Percentiles rank a stretch among this genome's conserved stretches.
phyloP scores from a whole-genome alignment of 1,284 basidiomycete genomes.

The Golubevia pallescens region DNA sequence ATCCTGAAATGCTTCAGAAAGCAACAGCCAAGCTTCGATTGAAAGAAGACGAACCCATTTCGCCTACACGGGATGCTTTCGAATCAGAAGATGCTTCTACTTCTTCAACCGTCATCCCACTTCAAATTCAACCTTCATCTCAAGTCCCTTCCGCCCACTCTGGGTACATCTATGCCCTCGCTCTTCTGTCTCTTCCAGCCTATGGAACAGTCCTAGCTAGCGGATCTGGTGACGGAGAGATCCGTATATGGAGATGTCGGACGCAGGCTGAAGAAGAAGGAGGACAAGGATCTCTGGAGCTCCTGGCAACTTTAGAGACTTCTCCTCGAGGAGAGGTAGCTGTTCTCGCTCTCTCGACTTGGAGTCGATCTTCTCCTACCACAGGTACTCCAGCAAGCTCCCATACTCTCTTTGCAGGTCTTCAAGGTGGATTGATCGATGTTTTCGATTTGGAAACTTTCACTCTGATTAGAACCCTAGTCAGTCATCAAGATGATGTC shows the following conservation, averaged over 20 bases:
- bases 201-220: slow-evolving; percentile 29
- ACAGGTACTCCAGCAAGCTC: neutral
- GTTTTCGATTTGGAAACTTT: slow-evolving; percentile 56
- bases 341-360: slow-evolving; percentile 43
- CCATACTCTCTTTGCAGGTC: slow-evolving; percentile 43
- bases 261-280: neutral
- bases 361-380: slow-evolving; percentile 15
- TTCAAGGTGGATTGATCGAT: slow-evolving; percentile 48
- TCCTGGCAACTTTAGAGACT: slow-evolving; percentile 30
- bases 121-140: slow-evolving; percentile 24
- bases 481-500: slow-evolving; percentile 47
- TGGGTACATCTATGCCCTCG: slow-evolving; percentile 51
- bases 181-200: slow-evolving; percentile 16
- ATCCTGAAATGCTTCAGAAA: neutral
- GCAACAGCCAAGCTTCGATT: slow-evolving; percentile 1
- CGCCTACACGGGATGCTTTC: slow-evolving; percentile 7
- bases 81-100: slow-evolving; percentile 12
- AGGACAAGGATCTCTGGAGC: slow-evolving; percentile 9
- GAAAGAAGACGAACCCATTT: too few species aligned
- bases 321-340: slow-evolving; percentile 38
- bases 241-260: slow-evolving; percentile 47
- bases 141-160: slow-evolving; percentile 41
- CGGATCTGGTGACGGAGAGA: slow-evolving; percentile 51
- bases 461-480: slow-evolving; percentile 37
- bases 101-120: slow-evolving; percentile 20